Percentiles rank a stretch among this genome's conserved stretches.
Conservation (phyloP, 495 filamentous ascomycete species). For the Penicillium cinerascens region DNA sequence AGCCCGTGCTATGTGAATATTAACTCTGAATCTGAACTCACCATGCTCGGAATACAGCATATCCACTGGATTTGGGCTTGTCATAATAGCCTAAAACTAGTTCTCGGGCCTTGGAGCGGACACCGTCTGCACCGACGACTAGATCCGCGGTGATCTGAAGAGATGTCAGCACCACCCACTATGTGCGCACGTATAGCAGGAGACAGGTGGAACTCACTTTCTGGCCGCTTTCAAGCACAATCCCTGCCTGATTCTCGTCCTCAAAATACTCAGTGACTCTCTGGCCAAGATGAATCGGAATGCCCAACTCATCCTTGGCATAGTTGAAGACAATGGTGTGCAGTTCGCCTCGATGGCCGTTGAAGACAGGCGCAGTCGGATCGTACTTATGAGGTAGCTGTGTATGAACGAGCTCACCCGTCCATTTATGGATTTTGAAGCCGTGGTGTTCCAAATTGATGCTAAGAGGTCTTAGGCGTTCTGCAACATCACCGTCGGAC, state of each 20-base stretch:
- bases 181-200: background rate
- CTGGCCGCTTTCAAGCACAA: slow-evolving; percentile 50
- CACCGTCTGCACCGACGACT: slow-evolving; percentile 55
- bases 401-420: slow-evolving; percentile 57
- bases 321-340: slow-evolving; percentile 56
- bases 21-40: background rate
- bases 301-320: slow-evolving; percentile 50
- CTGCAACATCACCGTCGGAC: slow-evolving; percentile 41
- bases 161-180: background rate
- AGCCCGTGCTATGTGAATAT: no score
- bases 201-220: slow-evolving; percentile 20
- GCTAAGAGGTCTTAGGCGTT: slow-evolving; percentile 46
- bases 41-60: slow-evolving; percentile 59
- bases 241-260: slow-evolving; percentile 47
- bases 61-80: slow-evolving; percentile 56
- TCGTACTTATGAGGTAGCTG: slow-evolving; percentile 43
- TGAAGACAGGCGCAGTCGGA: slow-evolving; percentile 54
- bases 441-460: slow-evolving; percentile 51
- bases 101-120: slow-evolving; percentile 56
- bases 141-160: slow-evolving; percentile 28
- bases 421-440: slow-evolving; percentile 54
- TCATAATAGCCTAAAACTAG: slow-evolving; percentile 58
- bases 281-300: slow-evolving; percentile 54
- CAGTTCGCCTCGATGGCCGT: slow-evolving; percentile 58
- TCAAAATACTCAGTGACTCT: slow-evolving; percentile 56